Base-by-base conservation (phyloP, 225 moss, liverwort and hornwort species). In the Takakia lepidozioides region DNA sequence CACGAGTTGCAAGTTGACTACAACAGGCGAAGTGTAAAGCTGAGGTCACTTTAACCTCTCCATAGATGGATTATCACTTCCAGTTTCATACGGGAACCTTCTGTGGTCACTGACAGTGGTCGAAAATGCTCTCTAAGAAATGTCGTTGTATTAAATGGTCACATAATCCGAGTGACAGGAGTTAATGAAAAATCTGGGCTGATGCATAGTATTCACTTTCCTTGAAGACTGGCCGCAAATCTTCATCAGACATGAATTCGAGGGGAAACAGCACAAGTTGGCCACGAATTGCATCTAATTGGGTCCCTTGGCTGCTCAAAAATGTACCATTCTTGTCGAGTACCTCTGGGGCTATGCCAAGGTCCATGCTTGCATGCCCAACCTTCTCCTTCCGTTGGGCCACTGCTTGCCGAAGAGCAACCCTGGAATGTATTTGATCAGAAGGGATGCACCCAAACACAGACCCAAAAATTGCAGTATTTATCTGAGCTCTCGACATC, bases 201-300 rank as follows among this genome's bases (percentile, higher is more conserved):
- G 80, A 80, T 48, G 79, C 79, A 35, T 80, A 80, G 58, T 80
- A 80, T 58, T 80, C 74, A 74, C 74, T 80, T 68, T 80, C 80
- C 67, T 80, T 80, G 58, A 80, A 80, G 19, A 80, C 80, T 46
- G 80, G 74, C 61, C 80, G 70, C 58, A 80, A 64, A 61, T 80
- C 80, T 64, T 80, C 80, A 45, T 80, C 80, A 26, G 74, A 74
- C 80, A 80, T 71, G 35, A 80, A 80, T 17, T 25, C 3, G 16
- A 80, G 74, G 26, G 80, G 70, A 46, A 80, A 74, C 43, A 45
- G 50, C 34, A 80, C 80, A 23, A 80, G 61, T 46, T 80, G 80
- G 17, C 80, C 80, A 48, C 57, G 60, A 55, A 80, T 61, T 54
- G 61, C 80, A 70, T 74, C 67, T 70, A 64, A 66, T 64, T 59